A percentile compares a stretch with the other conserved stretches of the same genome.
phyloP scores from a whole-genome alignment of 441 rosid genomes.

The Eruca vesicaria region DNA sequence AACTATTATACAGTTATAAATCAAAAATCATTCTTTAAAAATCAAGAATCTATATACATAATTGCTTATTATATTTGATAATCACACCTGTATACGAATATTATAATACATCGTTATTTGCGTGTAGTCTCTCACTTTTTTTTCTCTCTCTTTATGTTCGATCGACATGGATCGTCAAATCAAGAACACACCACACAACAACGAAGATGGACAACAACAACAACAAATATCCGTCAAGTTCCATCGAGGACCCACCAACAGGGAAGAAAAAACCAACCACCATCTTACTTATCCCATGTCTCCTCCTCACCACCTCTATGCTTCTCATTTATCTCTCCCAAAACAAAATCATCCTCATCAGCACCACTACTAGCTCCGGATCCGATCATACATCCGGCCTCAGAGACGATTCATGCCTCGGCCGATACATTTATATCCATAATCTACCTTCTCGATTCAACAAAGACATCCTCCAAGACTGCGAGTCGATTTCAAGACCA shows the following conservation, averaged over 20 bases:
- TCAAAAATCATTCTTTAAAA: neutral
- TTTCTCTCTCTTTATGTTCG: neutral
- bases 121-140: neutral
- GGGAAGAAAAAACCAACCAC: constrained; percentile 13
- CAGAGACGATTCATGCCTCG: constrained; percentile 32
- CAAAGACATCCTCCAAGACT: constrained; percentile 32
- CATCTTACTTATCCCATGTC: constrained; percentile 22
- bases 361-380: neutral
- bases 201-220: neutral
- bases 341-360: constrained; percentile 22
- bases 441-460: constrained; percentile 45
- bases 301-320: constrained; percentile 18
- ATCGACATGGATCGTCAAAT: constrained; percentile 13
- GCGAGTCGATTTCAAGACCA: constrained; percentile 33
- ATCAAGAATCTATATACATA: neutral
- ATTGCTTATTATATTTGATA: neutral
- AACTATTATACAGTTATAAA: neutral
- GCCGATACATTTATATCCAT: constrained; percentile 41
- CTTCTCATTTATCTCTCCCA: constrained; percentile 22
- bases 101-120: neutral
- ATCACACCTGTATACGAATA: neutral
- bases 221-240: neutral
- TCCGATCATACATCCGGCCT: too few species aligned
- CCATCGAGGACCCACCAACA: neutral
- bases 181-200: constrained; percentile 6